A percentile compares a stretch with the other conserved stretches of the same genome.
phyloP scores from a whole-genome alignment of 2,329 filamentous ascomycete genomes.

The Chaetomium sp. region DNA sequence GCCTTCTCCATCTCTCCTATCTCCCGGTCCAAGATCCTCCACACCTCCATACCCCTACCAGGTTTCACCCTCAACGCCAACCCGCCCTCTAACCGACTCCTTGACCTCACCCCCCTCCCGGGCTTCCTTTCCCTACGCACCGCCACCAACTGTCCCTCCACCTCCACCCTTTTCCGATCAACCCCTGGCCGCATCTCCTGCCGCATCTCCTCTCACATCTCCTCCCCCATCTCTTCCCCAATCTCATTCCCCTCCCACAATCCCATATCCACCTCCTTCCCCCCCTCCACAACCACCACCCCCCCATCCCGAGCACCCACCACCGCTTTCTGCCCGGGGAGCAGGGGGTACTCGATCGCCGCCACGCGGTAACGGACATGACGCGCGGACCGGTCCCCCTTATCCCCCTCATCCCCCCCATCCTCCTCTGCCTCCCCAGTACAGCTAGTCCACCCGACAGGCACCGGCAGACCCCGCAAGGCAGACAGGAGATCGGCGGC shows the following conservation, averaged over 20 bases:
- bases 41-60: not conserved
- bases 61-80: not conserved
- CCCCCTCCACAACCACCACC: not conserved
- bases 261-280: not conserved
- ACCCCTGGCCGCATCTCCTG: not conserved
- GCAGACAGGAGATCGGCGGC: constrained; percentile 24
- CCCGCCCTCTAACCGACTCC: not conserved
- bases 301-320: not conserved
- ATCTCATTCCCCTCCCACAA: not conserved
- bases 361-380: not conserved
- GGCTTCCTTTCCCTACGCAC: not conserved
- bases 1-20: not conserved
- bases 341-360: not conserved
- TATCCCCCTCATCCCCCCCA: too few species aligned
- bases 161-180: not conserved
- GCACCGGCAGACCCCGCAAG: not conserved
- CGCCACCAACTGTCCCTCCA: too few species aligned
- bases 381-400: not conserved
- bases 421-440: too few species aligned
- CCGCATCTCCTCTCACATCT: too few species aligned
- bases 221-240: not conserved
- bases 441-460: too few species aligned
- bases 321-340: not conserved
- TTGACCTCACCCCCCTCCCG: not conserved
- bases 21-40: not conserved